A percentile compares a stretch with the other conserved stretches of the same genome.
These are phyloP conservation scores for Phoenix dactylifera DNA, from an alignment of 176 grass and related monocot genomes.

Conservation along the genomic window DNA sequence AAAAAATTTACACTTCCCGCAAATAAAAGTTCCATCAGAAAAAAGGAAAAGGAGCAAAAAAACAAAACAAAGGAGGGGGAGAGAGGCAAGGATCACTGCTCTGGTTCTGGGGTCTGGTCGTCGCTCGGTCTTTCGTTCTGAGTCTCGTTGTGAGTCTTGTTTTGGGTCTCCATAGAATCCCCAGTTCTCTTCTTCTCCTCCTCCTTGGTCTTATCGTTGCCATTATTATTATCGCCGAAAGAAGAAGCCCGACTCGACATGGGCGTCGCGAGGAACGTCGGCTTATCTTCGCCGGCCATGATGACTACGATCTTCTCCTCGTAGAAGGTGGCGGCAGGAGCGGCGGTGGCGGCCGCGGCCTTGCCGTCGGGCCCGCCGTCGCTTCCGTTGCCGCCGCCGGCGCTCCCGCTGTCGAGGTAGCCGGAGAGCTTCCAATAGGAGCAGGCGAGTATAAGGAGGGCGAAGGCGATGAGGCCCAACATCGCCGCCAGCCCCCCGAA, in stretches of 20 bases:
- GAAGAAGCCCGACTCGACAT: slow-evolving; percentile 74
- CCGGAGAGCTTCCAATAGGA: slow-evolving; percentile 94
- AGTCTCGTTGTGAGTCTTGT: slow-evolving; percentile 18
- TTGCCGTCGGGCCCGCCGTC: slow-evolving; percentile 20
- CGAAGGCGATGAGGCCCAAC: slow-evolving; percentile 86
- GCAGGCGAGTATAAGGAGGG: slow-evolving; percentile 88
- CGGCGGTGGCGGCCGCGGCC: slow-evolving; percentile 16
- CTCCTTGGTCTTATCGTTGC: slow-evolving; percentile 12
- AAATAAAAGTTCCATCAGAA: no score
- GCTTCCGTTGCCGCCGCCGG: slow-evolving; percentile 8
- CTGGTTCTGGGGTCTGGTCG: no score
- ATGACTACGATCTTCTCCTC: slow-evolving; percentile 95
- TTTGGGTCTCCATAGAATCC: slow-evolving; percentile 21
- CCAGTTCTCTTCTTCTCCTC: slow-evolving; percentile 24
- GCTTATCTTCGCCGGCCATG: slow-evolving; percentile 90
- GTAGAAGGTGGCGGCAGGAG: slow-evolving; percentile 26
- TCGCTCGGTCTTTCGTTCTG: background rate
- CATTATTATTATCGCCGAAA: slow-evolving; percentile 42
- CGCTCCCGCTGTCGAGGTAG: slow-evolving; percentile 41
- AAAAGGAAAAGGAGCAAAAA: no score
- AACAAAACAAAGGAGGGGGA: no score
- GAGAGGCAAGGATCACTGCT: no score
- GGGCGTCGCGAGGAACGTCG: slow-evolving; percentile 80
- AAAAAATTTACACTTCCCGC: no score
- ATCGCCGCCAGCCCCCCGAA: slow-evolving; percentile 86